Conservation (phyloP, 495 filamentous ascomycete species). For the Penicillium argentinense region DNA sequence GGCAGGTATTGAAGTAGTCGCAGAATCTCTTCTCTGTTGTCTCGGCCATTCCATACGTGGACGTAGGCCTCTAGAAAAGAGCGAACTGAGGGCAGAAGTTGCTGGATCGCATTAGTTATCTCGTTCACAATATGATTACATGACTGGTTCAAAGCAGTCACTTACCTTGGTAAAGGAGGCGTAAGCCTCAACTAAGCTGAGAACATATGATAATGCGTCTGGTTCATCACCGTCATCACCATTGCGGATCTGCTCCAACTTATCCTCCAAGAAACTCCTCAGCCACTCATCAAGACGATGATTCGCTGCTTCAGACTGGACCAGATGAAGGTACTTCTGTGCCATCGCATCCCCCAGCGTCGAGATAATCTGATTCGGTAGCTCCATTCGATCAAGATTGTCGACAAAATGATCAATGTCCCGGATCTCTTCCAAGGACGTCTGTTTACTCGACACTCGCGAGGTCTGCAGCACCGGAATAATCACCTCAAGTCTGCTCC, state of each 20-base stretch:
- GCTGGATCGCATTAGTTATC: slow-evolving; percentile 51
- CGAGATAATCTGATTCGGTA: slow-evolving; percentile 79
- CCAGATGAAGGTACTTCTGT: slow-evolving; percentile 71
- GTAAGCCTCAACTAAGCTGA: slow-evolving; percentile 60
- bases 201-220: slow-evolving; percentile 46
- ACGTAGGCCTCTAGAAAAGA: slow-evolving; percentile 64
- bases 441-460: slow-evolving; percentile 50
- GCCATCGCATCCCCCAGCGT: slow-evolving; percentile 72
- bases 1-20: slow-evolving; percentile 64
- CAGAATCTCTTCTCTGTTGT: slow-evolving; percentile 60
- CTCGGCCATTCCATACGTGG: slow-evolving; percentile 64
- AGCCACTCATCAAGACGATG: slow-evolving; percentile 68
- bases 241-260: slow-evolving; percentile 52
- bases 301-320: slow-evolving; percentile 55
- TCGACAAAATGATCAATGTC: slow-evolving; percentile 69
- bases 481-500: slow-evolving; percentile 46
- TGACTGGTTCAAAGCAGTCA: background rate
- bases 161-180: slow-evolving; percentile 63
- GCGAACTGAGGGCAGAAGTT: slow-evolving; percentile 58
- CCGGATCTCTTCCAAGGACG: slow-evolving; percentile 75
- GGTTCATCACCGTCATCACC: slow-evolving; percentile 47
- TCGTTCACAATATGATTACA: slow-evolving; percentile 5
- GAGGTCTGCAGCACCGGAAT: slow-evolving; percentile 75
- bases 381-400: slow-evolving; percentile 74
- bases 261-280: slow-evolving; percentile 57